Conservation (phyloP, 805 yeast species). For the Komagataella pseudopastoris region DNA sequence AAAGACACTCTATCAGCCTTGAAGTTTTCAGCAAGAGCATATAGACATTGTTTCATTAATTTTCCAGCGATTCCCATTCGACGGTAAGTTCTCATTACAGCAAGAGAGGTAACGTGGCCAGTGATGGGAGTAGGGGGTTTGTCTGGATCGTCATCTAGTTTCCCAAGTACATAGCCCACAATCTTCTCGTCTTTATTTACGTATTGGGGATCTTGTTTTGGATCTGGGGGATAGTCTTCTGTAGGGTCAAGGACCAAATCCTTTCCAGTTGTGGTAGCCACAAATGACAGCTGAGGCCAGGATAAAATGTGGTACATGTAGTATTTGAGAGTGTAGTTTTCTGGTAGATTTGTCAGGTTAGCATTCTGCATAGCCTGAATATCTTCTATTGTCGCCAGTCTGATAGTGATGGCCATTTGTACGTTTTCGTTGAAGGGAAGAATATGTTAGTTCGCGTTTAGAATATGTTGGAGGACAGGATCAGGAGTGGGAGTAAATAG, state of each 20-base stretch:
- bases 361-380: conserved; percentile 94
- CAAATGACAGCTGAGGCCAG: conserved; percentile 97
- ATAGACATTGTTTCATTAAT: conserved; percentile 69
- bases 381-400: conserved; percentile 79
- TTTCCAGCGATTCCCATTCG: conserved; percentile 91
- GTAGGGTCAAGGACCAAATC: conserved; percentile 13
- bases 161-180: conserved; percentile 93
- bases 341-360: conserved; percentile 83
- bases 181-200: conserved; percentile 59
- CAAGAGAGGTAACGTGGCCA: conserved; percentile 88
- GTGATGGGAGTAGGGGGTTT: conserved; percentile 60
- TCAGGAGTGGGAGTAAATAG: too few species aligned
- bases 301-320: conserved; percentile 87
- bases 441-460: background rate
- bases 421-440: background rate
- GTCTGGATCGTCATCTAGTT: conserved; percentile 90
- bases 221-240: conserved; percentile 6
- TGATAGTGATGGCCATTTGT: conserved; percentile 69
- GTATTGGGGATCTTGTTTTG: conserved; percentile 29
- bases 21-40: conserved; percentile 70
- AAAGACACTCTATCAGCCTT: conserved; percentile 74
- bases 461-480: too few species aligned
- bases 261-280: conserved; percentile 70
- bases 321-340: conserved; percentile 84
- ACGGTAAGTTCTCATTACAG: conserved; percentile 93